phyloP scores from a whole-genome alignment of 1,284 basidiomycete genomes.

The Rhodotorula sp. region DNA sequence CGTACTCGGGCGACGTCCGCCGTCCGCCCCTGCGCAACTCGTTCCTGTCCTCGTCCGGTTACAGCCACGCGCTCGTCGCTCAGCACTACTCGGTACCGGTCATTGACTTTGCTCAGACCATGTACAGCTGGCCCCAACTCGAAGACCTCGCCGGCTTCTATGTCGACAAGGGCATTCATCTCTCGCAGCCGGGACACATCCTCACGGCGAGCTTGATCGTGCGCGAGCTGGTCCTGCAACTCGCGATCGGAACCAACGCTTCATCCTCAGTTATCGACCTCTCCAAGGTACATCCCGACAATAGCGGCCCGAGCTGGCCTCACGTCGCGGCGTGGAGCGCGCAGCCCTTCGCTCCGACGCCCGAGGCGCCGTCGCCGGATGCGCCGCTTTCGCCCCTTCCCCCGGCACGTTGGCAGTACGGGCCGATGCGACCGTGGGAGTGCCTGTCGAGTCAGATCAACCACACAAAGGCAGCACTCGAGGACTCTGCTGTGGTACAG shows the following conservation, averaged over 20 bases:
- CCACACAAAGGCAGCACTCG: background rate
- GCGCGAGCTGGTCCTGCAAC: slow-evolving; percentile 1
- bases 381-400: background rate
- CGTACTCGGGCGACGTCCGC: slow-evolving; percentile 4
- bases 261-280: background rate
- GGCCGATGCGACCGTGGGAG: background rate
- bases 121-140: background rate
- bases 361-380: background rate
- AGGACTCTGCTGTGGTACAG: background rate
- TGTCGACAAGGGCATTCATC: slow-evolving; percentile 1
- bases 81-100: slow-evolving; percentile 4
- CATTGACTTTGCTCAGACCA: background rate
- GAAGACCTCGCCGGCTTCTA: background rate
- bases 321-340: background rate
- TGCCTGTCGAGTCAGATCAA: slow-evolving; percentile 7
- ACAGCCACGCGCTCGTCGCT: slow-evolving; percentile 3
- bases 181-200: background rate
- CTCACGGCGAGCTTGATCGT: background rate
- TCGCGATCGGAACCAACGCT: slow-evolving; percentile 1
- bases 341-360: background rate
- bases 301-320: slow-evolving; percentile 5
- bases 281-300: background rate
- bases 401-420: slow-evolving; percentile 2
- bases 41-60: background rate
- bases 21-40: background rate